These are phyloP conservation scores for Pinus taeda DNA, from an alignment of 75 land plant species.

Conservation along the genomic window DNA sequence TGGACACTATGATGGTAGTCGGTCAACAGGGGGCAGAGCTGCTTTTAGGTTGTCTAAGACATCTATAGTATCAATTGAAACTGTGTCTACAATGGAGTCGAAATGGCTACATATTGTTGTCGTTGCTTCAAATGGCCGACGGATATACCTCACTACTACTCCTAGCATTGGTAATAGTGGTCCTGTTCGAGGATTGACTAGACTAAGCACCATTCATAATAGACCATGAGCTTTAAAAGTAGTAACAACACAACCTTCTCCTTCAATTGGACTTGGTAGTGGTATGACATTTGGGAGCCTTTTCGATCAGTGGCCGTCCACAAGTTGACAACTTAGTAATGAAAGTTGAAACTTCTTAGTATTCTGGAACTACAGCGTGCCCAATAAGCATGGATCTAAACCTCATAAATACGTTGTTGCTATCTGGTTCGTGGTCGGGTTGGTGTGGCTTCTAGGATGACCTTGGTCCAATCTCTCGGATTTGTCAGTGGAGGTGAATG, in stretches of 20 bases:
- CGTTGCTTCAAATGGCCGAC: slow-evolving; percentile 93
- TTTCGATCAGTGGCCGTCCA: slow-evolving; percentile 48
- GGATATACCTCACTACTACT: slow-evolving; percentile 84
- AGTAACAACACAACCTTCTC: slow-evolving; percentile 87
- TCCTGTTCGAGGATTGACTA: slow-evolving; percentile 42
- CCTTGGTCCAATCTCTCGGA: no score
- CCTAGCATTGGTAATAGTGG: slow-evolving; percentile 58
- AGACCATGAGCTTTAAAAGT: slow-evolving; percentile 79
- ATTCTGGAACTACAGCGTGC: no score
- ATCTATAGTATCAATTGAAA: slow-evolving; percentile 72
- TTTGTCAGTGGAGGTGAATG: no score
- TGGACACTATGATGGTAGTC: no score
- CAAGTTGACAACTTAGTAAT: slow-evolving; percentile 71
- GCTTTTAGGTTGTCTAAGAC: slow-evolving; percentile 66
- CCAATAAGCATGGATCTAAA: no score
- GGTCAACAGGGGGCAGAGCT: no score
- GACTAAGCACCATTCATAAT: slow-evolving; percentile 24
- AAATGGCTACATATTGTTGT: slow-evolving; percentile 93
- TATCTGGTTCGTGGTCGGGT: no score
- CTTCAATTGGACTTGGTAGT: slow-evolving; percentile 73
- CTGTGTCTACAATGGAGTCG: slow-evolving; percentile 79
- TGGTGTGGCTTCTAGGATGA: no score
- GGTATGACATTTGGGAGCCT: slow-evolving; percentile 63
- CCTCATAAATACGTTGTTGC: no score
- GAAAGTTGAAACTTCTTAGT: slow-evolving; percentile 81